Percentiles rank a stretch among this genome's conserved stretches.
phyloP scores from a whole-genome alignment of 805 yeast genomes.

The Debaryomyces castellii region DNA sequence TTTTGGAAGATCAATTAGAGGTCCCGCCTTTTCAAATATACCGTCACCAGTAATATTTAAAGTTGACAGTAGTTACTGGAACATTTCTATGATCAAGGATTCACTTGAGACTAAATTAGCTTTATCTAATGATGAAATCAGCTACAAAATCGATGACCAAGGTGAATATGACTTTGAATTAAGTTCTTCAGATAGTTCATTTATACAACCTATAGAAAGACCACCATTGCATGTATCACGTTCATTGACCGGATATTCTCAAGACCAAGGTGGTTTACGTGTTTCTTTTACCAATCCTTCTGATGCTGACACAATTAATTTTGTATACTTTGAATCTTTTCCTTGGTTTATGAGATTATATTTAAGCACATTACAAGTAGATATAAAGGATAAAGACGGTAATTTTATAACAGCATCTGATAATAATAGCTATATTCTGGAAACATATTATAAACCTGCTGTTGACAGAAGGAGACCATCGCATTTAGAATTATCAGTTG shows the following conservation, averaged over 20 bases:
- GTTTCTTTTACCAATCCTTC: conserved; percentile 73
- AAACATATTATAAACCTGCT: conserved; percentile 71
- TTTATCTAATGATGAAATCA: background rate
- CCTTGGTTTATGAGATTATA: conserved; percentile 94
- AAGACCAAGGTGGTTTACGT: conserved; percentile 87
- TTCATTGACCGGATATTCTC: conserved; percentile 88
- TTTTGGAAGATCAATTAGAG: conserved; percentile 67
- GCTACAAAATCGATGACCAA: conserved; percentile 15
- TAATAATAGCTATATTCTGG: conserved; percentile 35
- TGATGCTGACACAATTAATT: conserved; percentile 36
- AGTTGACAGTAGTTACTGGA: conserved; percentile 48
- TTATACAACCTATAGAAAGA: conserved; percentile 44
- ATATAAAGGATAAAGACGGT: conserved; percentile 23
- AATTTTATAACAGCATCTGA: conserved; percentile 15
- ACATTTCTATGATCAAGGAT: conserved; percentile 17
- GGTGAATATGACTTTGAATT: conserved; percentile 37
- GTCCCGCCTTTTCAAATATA: conserved; percentile 60
- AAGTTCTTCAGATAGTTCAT: conserved; percentile 44
- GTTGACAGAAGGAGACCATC: conserved; percentile 78
- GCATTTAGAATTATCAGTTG: conserved; percentile 69
- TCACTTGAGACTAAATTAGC: background rate
- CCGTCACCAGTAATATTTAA: conserved; percentile 44
- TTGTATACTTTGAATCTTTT: conserved; percentile 73
- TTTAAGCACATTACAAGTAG: conserved; percentile 61
- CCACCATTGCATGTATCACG: conserved; percentile 79